Percentiles rank a stretch among this genome's conserved stretches.
Evolutionary conservation across 805 yeast genomes (phyloP).

Genomic region (Hanseniaspora meyeri): DNA sequence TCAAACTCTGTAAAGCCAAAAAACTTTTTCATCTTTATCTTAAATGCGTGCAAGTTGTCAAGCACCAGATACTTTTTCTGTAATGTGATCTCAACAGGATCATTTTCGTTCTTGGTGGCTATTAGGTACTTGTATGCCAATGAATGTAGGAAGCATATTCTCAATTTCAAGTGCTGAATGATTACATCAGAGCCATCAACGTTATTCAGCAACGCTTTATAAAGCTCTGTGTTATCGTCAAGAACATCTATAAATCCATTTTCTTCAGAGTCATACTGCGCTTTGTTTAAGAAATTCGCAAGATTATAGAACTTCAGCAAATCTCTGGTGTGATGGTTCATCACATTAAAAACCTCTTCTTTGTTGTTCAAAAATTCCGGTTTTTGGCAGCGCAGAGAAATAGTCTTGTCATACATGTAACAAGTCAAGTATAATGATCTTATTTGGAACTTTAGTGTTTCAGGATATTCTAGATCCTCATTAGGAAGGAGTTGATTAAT

Average conservation of each 20-base stretch:
- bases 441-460: conserved; percentile 1
- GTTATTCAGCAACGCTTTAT: neutral
- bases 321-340: conserved; percentile 3
- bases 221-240: neutral
- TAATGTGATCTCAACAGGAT: neutral
- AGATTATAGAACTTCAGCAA: neutral
- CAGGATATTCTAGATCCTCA: neutral
- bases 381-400: conserved; percentile 1
- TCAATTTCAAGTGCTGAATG: conserved; percentile 2
- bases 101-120: conserved; percentile 8
- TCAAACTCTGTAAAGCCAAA: neutral
- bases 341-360: conserved; percentile 1
- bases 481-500: neutral
- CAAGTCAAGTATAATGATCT: conserved; percentile 2
- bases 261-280: neutral
- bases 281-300: neutral
- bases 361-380: conserved; percentile 4
- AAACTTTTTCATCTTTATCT: neutral
- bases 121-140: conserved; percentile 8
- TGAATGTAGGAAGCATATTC: conserved; percentile 2
- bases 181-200: conserved; percentile 2
- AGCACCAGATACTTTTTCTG: conserved; percentile 1
- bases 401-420: neutral
- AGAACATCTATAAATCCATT: neutral
- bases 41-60: neutral